A percentile compares a stretch with the other conserved stretches of the same genome.
phyloP scores from a whole-genome alignment of 2,329 filamentous ascomycete genomes.

The Trichophyton mentagrophytes region DNA sequence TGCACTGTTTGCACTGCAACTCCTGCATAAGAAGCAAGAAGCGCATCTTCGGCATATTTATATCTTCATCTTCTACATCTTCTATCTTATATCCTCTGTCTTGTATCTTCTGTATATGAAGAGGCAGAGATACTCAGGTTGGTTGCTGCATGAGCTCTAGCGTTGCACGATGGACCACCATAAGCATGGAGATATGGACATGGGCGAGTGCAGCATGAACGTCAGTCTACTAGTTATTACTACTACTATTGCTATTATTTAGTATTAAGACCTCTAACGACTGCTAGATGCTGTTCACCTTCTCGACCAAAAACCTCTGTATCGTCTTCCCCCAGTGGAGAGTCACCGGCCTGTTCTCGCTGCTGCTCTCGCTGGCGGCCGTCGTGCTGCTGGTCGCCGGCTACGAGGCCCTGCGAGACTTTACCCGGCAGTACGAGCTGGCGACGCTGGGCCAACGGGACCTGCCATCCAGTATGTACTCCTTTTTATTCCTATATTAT shows the following conservation, averaged over 20 bases:
- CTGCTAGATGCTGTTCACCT: slow-evolving; percentile 88
- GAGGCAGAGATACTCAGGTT: too few relatives aligned
- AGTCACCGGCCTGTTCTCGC: slow-evolving; percentile 57
- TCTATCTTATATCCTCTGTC: too few relatives aligned
- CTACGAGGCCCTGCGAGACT: slow-evolving; percentile 76
- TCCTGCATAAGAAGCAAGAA: too few relatives aligned
- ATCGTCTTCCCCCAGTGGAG: slow-evolving; percentile 92
- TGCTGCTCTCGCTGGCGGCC: slow-evolving; percentile 69
- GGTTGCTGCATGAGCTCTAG: too few relatives aligned
- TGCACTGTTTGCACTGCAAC: too few relatives aligned
- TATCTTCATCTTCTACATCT: too few relatives aligned
- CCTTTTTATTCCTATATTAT: background rate
- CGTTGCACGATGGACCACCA: slow-evolving; percentile 32
- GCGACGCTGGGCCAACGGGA: slow-evolving; percentile 4
- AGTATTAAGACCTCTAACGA: background rate
- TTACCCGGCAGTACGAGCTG: slow-evolving; percentile 62
- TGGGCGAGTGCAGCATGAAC: slow-evolving; percentile 79
- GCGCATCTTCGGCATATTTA: too few relatives aligned
- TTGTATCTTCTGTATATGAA: too few relatives aligned
- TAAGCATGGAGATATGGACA: slow-evolving; percentile 45
- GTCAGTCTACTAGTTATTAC: slow-evolving; percentile 39
- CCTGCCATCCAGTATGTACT: background rate
- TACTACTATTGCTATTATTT: too few relatives aligned
- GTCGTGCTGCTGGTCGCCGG: slow-evolving; percentile 76
- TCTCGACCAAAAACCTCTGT: slow-evolving; percentile 86